A percentile compares a stretch with the other conserved stretches of the same genome.
Evolutionary conservation across 176 grass and related monocot species (phyloP).

Genomic region (Zizania latifolia): DNA sequence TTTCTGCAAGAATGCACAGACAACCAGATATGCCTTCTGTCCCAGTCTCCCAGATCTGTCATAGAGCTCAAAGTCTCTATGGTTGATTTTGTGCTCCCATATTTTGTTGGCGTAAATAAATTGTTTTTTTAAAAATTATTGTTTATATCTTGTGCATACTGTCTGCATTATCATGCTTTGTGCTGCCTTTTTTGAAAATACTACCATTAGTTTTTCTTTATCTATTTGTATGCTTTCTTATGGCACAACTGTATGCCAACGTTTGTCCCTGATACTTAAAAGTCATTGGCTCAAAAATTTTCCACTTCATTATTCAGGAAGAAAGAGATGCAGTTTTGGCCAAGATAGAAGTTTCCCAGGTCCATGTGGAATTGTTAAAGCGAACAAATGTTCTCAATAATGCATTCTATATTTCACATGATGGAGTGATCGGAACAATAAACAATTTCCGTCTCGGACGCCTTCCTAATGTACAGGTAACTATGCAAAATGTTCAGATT

Average conservation of each 20-base stretch:
- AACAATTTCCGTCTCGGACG: constrained; percentile 89
- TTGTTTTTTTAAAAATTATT: not conserved
- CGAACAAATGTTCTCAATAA: constrained; percentile 86
- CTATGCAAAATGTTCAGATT: constrained; percentile 1
- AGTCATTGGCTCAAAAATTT: not conserved
- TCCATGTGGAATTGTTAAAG: constrained; percentile 84
- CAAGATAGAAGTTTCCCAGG: constrained; percentile 91
- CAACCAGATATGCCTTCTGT: constrained; percentile 10
- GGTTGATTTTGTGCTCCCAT: constrained; percentile 4
- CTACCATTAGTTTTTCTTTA: constrained; percentile 2
- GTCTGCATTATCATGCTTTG: not conserved
- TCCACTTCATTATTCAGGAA: constrained; percentile 46
- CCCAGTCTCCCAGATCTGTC: constrained; percentile 15
- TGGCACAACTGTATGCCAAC: not conserved
- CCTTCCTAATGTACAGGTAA: constrained; percentile 73
- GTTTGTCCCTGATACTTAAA: not conserved
- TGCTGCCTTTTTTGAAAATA: not conserved
- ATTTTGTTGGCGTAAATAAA: not conserved
- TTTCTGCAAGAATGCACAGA: not conserved
- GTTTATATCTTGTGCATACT: not conserved
- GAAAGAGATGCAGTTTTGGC: constrained; percentile 94
- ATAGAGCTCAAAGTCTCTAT: not conserved
- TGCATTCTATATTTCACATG: constrained; percentile 89
- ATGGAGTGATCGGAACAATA: constrained; percentile 90
- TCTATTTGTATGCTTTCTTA: not conserved